Evolutionary conservation across 1,139 yeast species (phyloP).

Genomic region (Meyerozyma carpophila): DNA sequence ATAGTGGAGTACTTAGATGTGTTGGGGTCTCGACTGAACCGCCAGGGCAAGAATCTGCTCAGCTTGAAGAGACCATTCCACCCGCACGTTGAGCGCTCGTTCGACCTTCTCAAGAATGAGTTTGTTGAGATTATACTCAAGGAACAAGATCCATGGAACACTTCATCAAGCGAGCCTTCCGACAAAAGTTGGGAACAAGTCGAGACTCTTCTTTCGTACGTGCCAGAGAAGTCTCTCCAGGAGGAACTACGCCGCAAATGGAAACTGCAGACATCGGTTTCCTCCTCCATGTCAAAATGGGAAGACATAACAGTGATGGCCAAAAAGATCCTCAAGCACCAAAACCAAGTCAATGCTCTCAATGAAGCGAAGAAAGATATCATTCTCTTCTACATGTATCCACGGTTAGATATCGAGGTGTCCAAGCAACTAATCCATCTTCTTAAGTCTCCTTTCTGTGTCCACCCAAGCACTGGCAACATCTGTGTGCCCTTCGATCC

Average conservation of each 20-base stretch:
- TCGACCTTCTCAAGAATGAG: slow-evolving; percentile 56
- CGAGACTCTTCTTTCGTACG: slow-evolving; percentile 53
- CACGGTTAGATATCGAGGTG: slow-evolving; percentile 90
- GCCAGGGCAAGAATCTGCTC: slow-evolving; percentile 37
- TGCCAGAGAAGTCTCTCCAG: slow-evolving; percentile 57
- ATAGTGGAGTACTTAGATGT: slow-evolving; percentile 82
- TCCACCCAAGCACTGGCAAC: slow-evolving; percentile 96
- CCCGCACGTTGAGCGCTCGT: slow-evolving; percentile 78
- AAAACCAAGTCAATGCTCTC: slow-evolving; percentile 35
- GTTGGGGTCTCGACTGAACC: slow-evolving; percentile 45
- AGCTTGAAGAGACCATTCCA: slow-evolving; percentile 76
- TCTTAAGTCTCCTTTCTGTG: slow-evolving; percentile 95
- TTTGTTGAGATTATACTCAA: slow-evolving; percentile 63
- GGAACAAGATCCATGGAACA: slow-evolving; percentile 80
- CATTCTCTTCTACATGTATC: slow-evolving; percentile 76
- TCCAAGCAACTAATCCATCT: slow-evolving; percentile 87
- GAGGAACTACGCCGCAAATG: slow-evolving; percentile 46
- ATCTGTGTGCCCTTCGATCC: slow-evolving; percentile 93
- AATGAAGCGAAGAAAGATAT: slow-evolving; percentile 81
- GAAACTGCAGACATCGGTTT: slow-evolving; percentile 24
- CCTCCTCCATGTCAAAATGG: slow-evolving; percentile 61
- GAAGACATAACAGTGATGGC: slow-evolving; percentile 67
- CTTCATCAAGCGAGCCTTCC: slow-evolving; percentile 21
- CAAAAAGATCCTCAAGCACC: slow-evolving; percentile 38
- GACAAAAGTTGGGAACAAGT: slow-evolving; percentile 39